Evolutionary conservation across 441 rosid genomes (phyloP).

Genomic region (Erodium chrysanthum): DNA sequence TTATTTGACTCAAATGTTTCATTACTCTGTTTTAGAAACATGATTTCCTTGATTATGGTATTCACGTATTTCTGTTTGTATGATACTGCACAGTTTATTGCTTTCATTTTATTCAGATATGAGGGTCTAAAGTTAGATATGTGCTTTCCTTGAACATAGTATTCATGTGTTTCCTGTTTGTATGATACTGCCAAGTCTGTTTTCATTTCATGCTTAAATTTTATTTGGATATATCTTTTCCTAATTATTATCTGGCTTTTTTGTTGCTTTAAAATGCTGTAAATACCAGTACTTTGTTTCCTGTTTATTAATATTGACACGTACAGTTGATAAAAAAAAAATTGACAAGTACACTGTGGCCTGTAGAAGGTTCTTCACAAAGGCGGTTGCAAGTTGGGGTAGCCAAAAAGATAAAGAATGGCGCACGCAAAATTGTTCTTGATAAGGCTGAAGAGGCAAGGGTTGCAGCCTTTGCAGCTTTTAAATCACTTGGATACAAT

Average conservation of each 20-base stretch:
- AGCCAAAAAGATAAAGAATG: conserved; percentile 91
- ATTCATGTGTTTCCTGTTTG: background rate
- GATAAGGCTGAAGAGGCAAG: conserved; percentile 98
- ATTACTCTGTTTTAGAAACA: background rate
- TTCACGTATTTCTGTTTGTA: too few species aligned
- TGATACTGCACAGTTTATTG: too few species aligned
- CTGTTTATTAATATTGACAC: conserved; percentile 22
- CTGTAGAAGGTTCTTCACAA: conserved; percentile 58
- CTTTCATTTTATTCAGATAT: too few species aligned
- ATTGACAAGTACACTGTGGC: conserved; percentile 22
- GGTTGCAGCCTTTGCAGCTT: conserved; percentile 81
- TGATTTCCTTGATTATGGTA: too few species aligned
- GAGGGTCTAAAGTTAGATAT: background rate
- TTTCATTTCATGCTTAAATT: background rate
- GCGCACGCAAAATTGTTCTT: conserved; percentile 90
- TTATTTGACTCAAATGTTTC: background rate
- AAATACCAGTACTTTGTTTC: background rate
- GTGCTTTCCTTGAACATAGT: background rate
- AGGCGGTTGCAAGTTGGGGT: conserved; percentile 67
- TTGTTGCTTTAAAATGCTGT: background rate
- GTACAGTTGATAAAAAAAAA: too few species aligned
- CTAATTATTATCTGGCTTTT: background rate
- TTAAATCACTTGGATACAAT: conserved; percentile 75
- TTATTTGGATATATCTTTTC: background rate
- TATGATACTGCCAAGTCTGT: background rate